Conservation (phyloP, 495 filamentous ascomycete genomes). For the Talaromyces liani region DNA sequence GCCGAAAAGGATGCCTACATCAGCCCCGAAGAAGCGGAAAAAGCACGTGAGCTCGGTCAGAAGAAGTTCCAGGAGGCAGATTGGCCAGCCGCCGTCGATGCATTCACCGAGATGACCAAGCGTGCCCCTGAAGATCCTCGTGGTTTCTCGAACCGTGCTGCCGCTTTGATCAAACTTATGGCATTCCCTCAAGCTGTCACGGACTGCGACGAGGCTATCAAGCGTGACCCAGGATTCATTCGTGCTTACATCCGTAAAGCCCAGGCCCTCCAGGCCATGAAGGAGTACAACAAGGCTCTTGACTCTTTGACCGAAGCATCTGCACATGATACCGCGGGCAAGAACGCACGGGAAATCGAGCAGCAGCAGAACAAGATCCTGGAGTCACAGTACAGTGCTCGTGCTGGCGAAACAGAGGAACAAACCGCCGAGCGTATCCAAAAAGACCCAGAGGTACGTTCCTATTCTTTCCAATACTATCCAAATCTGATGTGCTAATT, state of each 20-base stretch:
- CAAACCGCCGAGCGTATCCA: conserved; percentile 89
- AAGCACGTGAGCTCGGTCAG: conserved; percentile 91
- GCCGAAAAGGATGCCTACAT: conserved; percentile 74
- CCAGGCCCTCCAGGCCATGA: conserved; percentile 90
- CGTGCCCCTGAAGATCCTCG: conserved; percentile 87
- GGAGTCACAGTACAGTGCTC: conserved; percentile 75
- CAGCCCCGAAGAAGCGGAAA: conserved; percentile 84
- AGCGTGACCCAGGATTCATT: conserved; percentile 88
- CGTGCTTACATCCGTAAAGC: conserved; percentile 93
- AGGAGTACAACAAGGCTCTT: conserved; percentile 88
- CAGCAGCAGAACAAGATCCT: conserved; percentile 93
- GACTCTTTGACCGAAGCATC: conserved; percentile 80
- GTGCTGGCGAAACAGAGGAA: conserved; percentile 93
- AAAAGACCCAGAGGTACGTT: conserved; percentile 82
- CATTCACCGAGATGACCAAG: conserved; percentile 97
- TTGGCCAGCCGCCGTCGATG: conserved; percentile 92
- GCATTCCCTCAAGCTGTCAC: conserved; percentile 87
- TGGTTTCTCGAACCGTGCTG: conserved; percentile 94
- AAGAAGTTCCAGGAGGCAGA: conserved; percentile 93
- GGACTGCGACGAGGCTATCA: conserved; percentile 87
- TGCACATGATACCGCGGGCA: conserved; percentile 66
- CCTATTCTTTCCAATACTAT: not conserved
- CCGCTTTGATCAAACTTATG: conserved; percentile 92
- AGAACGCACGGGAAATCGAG: conserved; percentile 83
- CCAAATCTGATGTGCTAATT: conserved; percentile 20